Evolutionary conservation across 1,284 basidiomycete species (phyloP), one percentile per base, ranked within the genome.

Genomic region (Cutaneotrichosporon sp.): DNA sequence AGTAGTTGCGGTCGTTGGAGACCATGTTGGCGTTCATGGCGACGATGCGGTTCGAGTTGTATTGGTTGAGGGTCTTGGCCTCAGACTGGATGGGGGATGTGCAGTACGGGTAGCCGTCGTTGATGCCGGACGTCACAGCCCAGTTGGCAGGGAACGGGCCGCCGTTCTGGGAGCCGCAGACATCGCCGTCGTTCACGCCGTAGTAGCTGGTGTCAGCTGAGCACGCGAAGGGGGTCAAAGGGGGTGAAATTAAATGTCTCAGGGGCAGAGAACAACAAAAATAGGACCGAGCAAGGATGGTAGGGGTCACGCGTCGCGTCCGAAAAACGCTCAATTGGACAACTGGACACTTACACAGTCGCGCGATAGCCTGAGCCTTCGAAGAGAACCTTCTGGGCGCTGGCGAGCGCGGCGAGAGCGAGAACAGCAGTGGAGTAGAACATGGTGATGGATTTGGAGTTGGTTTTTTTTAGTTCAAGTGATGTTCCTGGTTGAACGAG

Each of bases 21-120:
- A 62, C 24, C 55, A 60, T 53, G 41, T 45, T 54, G 41, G 44
- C 37, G 56, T 62, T 53, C 51, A 62, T 56, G 46, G 61, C 61
- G 34, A 57, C 55, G 20, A 57, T 51, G 19, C 49, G 55, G 55
- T 57, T 57, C 29, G 51, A 41, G 55, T 50, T 26, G 48, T 41
- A 22, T 25, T 25, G 11, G 26, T 46, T 34, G 22, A 60, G 52
- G 8, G 54, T 48, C 26, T 39, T 46, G 11, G 39, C 45, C 25
- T 49, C 46, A 24, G 48, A 27, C 19, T 22, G 19, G 22, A 45
- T 33, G 43, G 43, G 46, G 19, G 52, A 47, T 1, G 22, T 39
- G 58, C 58, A 60, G 46, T 27, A 49, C 38, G 54, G 51, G 43
- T 35, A 34, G 22, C 58, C 58, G 25, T 26, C 31, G 49, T 57